phyloP scores from a whole-genome alignment of 768 basidiomycete species.

The Psilocybe azurescens region DNA sequence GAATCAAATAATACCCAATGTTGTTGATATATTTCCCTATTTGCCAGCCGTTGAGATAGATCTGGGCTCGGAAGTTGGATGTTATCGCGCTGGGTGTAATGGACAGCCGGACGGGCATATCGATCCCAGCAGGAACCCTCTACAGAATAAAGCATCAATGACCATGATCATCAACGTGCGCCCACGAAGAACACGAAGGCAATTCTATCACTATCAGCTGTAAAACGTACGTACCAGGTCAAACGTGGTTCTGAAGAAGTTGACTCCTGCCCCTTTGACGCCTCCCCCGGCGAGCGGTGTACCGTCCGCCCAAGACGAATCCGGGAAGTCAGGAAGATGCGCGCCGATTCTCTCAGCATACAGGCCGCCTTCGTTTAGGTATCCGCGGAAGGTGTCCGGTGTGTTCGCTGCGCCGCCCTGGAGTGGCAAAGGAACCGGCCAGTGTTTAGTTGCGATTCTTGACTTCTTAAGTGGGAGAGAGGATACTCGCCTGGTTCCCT shows the following conservation, averaged over 20 bases:
- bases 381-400: constrained; percentile 38
- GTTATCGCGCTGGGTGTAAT: constrained; percentile 47
- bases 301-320: constrained; percentile 54
- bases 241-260: constrained; percentile 82
- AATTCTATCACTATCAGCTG: background rate
- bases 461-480: constrained; percentile 16
- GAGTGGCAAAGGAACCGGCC: background rate
- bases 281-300: constrained; percentile 66
- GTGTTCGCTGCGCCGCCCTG: constrained; percentile 30
- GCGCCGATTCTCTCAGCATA: constrained; percentile 72
- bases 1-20: constrained; percentile 41
- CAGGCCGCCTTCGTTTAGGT: constrained; percentile 74
- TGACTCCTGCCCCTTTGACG: constrained; percentile 69
- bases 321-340: constrained; percentile 75
- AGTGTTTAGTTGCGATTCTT: background rate
- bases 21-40: constrained; percentile 60
- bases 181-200: background rate
- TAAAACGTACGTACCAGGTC: constrained; percentile 43
- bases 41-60: constrained; percentile 59
- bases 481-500: constrained; percentile 66
- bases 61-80: constrained; percentile 54
- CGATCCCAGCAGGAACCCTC: constrained; percentile 44
- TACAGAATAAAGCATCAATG: constrained; percentile 13
- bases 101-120: constrained; percentile 50
- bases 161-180: too few species aligned